Evolutionary conservation across 768 basidiomycete species (phyloP), one percentile per base, ranked within the genome.

Genomic region (Erythrobasidium yunnanense): DNA sequence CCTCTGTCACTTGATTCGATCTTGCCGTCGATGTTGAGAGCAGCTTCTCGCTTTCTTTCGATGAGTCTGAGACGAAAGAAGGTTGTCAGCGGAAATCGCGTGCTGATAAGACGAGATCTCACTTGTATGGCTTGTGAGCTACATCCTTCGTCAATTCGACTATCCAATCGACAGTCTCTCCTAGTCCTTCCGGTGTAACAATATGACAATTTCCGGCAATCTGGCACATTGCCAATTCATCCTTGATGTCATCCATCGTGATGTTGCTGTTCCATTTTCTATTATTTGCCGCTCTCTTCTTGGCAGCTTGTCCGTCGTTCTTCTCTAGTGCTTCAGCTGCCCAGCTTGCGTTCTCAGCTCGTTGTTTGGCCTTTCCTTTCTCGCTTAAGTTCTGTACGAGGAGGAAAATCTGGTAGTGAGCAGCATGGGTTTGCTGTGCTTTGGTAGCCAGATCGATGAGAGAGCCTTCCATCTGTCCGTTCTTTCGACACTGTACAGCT

Each of bases 121-220:
- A 63, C 60, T 63, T 63, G 47, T 63, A 63, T 27, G 60, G 60
- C 30, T 38, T 23, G 25, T 50, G 32, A 4, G 60, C 60, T 29
- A 63, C 33, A 27, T 63, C 60, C 30, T 63, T 63, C 8, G 60
- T 63, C n/a, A 63, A 38, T 32, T 63, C 60, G 45, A 47, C 47
- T 23, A 63, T 27, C 60, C 60, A 63, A 25, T 63, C 49, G 4
- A 33, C 47, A 20, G 47, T 35, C 17, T 63, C 25, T 2, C 34
- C 47, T 13, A 50, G 17, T 32, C 20, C 52, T 29, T 63, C 60
- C 29, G 46, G 32, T 34, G 30, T 49, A 13, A 49, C 45, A 20
- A 63, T 32, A 17, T 23, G 52, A 30, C 60, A 63, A 23, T 49
- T 3, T 4, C 29, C 60, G 30, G 49, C 29, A n/a, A 63, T 11